Evolutionary conservation across 768 basidiomycete species (phyloP).

Genomic region (Mycena sanguinolenta): DNA sequence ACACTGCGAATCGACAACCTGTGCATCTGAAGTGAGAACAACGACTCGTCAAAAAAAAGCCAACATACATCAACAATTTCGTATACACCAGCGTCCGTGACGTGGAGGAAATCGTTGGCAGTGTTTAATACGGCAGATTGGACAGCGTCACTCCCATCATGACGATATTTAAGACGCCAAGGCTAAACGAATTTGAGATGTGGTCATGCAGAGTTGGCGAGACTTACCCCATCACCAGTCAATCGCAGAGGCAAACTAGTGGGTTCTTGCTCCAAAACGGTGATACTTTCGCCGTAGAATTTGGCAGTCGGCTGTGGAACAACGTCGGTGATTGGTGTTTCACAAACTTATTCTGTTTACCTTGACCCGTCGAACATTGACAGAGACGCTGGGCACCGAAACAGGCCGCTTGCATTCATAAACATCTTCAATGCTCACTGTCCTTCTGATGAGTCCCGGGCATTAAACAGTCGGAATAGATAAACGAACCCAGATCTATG

Average conservation of each 20-base stretch:
- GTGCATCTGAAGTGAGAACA: conserved; percentile 42
- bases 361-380: conserved; percentile 87
- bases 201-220: neutral
- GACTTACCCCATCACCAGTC: conserved; percentile 89
- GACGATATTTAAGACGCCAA: conserved; percentile 87
- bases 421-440: conserved; percentile 88
- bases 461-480: neutral
- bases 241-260: conserved; percentile 85
- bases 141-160: conserved; percentile 57
- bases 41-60: neutral
- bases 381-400: conserved; percentile 81
- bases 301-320: conserved; percentile 80
- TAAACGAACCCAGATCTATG: conserved; percentile 73
- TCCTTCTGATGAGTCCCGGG: conserved; percentile 32
- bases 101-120: conserved; percentile 80
- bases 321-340: conserved; percentile 2
- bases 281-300: conserved; percentile 81
- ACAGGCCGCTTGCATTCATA: conserved; percentile 88
- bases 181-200: conserved; percentile 65
- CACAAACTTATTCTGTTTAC: conserved; percentile 50
- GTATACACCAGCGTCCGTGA: conserved; percentile 83
- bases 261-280: conserved; percentile 80
- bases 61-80: conserved; percentile 74
- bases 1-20: conserved; percentile 90
- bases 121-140: conserved; percentile 60